Percentiles rank a stretch among this genome's conserved stretches.
Evolutionary conservation across 352 stramenopile genomes (phyloP).

Genomic region (Globisporangium nodosum): DNA sequence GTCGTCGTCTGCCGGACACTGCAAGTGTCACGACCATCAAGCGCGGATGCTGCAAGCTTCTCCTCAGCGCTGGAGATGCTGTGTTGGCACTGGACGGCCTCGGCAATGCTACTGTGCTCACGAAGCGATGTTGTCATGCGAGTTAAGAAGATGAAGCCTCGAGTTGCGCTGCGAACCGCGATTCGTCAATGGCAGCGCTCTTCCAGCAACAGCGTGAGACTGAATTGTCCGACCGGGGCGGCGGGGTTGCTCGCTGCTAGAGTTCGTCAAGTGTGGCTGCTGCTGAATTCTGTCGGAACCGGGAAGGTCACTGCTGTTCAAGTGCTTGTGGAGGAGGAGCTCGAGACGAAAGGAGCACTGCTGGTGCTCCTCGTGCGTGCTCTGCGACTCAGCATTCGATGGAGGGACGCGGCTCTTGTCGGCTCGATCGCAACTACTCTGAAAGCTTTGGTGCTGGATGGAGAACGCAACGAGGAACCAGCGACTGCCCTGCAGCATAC

Average conservation of each 20-base stretch:
- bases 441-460: background rate
- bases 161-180: slow-evolving; percentile 8
- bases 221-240: background rate
- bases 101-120: slow-evolving; percentile 39
- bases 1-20: background rate
- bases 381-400: background rate
- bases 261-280: slow-evolving; percentile 29
- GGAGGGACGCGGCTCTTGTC: background rate
- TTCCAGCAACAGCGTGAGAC: background rate
- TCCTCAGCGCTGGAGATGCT: slow-evolving; percentile 23
- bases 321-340: background rate
- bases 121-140: slow-evolving; percentile 26
- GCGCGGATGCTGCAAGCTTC: background rate
- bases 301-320: background rate
- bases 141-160: slow-evolving; percentile 19
- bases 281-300: slow-evolving; percentile 21
- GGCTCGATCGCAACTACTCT: background rate
- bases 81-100: slow-evolving; percentile 62
- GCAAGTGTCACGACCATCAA: background rate
- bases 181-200: slow-evolving; percentile 3
- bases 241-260: slow-evolving; percentile 18
- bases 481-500: too few relatives aligned
- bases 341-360: slow-evolving; percentile 6
- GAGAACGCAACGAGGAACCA: background rate
- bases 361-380: slow-evolving; percentile 17